These are phyloP conservation scores for Nasturtium officinale DNA, from an alignment of 345 rosid species.

Conservation along the genomic window DNA sequence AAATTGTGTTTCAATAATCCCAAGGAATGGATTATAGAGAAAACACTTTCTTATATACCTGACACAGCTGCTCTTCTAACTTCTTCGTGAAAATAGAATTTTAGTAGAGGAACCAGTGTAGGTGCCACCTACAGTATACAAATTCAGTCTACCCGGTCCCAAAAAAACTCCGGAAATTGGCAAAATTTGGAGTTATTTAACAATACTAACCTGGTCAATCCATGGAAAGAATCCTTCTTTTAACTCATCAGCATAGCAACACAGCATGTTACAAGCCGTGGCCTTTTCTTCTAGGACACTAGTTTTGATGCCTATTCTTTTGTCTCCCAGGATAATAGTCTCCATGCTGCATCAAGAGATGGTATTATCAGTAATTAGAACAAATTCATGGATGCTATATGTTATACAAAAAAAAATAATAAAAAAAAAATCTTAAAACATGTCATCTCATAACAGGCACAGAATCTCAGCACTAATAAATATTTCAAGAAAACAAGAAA, in stretches of 20 bases:
- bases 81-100: conserved; percentile 99
- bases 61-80: conserved; percentile 99
- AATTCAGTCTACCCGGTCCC: conserved; percentile 7
- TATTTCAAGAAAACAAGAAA: background rate
- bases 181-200: conserved; percentile 18
- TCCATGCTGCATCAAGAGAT: conserved; percentile 79
- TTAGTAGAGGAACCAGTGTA: conserved; percentile 90
- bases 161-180: background rate
- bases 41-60: conserved; percentile 52
- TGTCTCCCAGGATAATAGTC: conserved; percentile 98
- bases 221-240: conserved; percentile 99
- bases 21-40: conserved; percentile 1
- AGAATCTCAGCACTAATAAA: background rate
- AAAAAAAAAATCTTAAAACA: background rate
- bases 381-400: background rate
- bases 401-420: too few relatives aligned
- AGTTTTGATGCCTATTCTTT: conserved; percentile 97
- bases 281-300: conserved; percentile 99
- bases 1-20: background rate
- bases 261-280: conserved; percentile 98
- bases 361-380: conserved; percentile 25
- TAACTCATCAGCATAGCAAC: conserved; percentile 98
- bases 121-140: conserved; percentile 78
- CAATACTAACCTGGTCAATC: conserved; percentile 82
- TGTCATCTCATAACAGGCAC: background rate